These are phyloP conservation scores for Singerocomus rubriflavus DNA, from an alignment of 1,284 basidiomycete species.

Conservation along the genomic window DNA sequence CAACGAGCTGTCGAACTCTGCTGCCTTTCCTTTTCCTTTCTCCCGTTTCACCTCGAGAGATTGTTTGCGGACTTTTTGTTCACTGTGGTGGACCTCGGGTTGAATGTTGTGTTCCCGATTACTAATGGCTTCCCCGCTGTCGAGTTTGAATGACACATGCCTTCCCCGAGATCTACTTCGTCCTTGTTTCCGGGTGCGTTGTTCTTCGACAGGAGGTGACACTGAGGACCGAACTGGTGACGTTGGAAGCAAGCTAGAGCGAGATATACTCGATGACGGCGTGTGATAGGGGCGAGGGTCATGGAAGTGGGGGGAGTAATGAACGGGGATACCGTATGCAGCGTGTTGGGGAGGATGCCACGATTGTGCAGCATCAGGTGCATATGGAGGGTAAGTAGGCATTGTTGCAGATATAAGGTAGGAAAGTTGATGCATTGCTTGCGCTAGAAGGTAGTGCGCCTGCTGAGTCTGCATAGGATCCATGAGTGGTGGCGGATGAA, in stretches of 20 bases:
- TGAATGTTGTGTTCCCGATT: constrained; percentile 7
- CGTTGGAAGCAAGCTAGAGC: constrained; percentile 20
- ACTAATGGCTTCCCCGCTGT: constrained; percentile 10
- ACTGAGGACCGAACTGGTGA: constrained; percentile 24
- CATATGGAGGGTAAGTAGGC: constrained; percentile 24
- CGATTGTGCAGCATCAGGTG: constrained; percentile 15
- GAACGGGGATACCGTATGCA: constrained; percentile 16
- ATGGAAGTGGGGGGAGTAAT: constrained; percentile 12
- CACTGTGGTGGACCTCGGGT: constrained; percentile 4
- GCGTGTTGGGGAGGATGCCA: constrained; percentile 18
- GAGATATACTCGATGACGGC: constrained; percentile 22
- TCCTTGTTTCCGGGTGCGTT: constrained; percentile 13
- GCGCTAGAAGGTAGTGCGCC: constrained; percentile 30
- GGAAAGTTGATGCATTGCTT: constrained; percentile 34
- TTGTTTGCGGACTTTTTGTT: constrained; percentile 12
- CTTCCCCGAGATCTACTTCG: constrained; percentile 27
- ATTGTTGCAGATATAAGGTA: constrained; percentile 31
- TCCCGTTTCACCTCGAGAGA: constrained; percentile 13
- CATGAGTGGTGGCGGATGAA: constrained; percentile 19
- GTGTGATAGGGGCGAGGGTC: constrained; percentile 17
- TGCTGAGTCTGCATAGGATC: constrained; percentile 31
- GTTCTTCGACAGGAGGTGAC: constrained; percentile 21
- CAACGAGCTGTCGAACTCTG: not conserved
- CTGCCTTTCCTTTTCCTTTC: constrained; percentile 15
- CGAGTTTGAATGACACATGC: constrained; percentile 31